Evolutionary conservation across 495 filamentous ascomycete genomes (phyloP).

Genomic region (Choiromyces venosus): DNA sequence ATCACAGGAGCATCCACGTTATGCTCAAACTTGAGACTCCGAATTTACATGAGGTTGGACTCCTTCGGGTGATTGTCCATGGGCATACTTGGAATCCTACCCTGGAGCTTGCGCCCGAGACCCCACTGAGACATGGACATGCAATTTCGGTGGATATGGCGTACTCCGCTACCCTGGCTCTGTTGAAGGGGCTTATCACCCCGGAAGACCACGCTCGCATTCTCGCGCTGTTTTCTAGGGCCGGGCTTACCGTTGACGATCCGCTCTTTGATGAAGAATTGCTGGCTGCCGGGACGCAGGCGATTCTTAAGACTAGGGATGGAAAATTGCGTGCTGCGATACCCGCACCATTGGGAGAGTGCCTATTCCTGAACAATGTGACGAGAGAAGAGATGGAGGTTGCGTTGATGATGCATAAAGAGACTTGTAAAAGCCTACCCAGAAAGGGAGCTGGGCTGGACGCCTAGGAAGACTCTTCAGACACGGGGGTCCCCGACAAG

Average conservation of each 20-base stretch:
- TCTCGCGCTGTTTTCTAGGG: slow-evolving; percentile 55
- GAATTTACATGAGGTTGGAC: slow-evolving; percentile 57
- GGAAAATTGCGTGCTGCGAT: slow-evolving; percentile 56
- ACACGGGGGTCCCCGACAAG: slow-evolving; percentile 47
- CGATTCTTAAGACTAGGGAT: slow-evolving; percentile 60
- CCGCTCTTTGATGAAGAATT: slow-evolving; percentile 55
- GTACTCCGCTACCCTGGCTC: slow-evolving; percentile 58
- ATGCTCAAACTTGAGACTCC: slow-evolving; percentile 62
- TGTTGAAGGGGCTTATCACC: slow-evolving; percentile 50
- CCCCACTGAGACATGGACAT: slow-evolving; percentile 57
- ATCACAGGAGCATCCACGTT: slow-evolving; percentile 54
- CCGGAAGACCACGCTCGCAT: slow-evolving; percentile 53
- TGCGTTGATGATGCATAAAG: slow-evolving; percentile 53
- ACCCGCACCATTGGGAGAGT: slow-evolving; percentile 53
- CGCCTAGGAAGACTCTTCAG: slow-evolving; percentile 57
- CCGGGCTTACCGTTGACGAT: slow-evolving; percentile 60
- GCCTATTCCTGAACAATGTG: slow-evolving; percentile 57
- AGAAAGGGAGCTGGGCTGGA: slow-evolving; percentile 49
- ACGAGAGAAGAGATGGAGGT: slow-evolving; percentile 45
- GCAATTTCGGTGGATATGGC: slow-evolving; percentile 66
- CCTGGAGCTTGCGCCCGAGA: slow-evolving; percentile 57
- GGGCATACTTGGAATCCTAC: slow-evolving; percentile 64
- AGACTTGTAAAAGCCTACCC: slow-evolving; percentile 51
- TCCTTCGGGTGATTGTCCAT: slow-evolving; percentile 62
- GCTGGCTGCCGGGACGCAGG: slow-evolving; percentile 55